Base-by-base conservation (phyloP, 2,329 filamentous ascomycete species). In the Erysiphe pulchra region DNA sequence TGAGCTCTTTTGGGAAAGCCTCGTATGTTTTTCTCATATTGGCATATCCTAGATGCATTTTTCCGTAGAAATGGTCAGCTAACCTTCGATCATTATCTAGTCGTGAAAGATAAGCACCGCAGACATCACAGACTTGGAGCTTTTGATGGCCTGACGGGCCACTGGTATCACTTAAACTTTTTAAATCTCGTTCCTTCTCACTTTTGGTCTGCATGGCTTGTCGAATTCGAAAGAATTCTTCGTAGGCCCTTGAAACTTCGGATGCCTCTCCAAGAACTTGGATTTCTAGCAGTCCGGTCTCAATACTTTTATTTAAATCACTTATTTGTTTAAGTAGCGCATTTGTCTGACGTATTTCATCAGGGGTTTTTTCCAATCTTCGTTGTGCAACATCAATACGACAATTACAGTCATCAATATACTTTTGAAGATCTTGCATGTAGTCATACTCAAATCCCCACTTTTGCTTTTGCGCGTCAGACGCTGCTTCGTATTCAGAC, bases 21-120 rank as follows among this genome's bases (percentile, higher is more conserved):
- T 93, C 85, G 56, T 75, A 85, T 2, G 85, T 90, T 68, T 90
- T 92, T 55, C 90, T 75, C 90, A 98, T 98, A 63, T 93, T 83
- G 14, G 90, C 90, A 60, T 95, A 98, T 0, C 90, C 90, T 47
- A 98, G 65, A 59, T 98, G 90, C 90, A 98, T 98, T 68, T 98
- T 98, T 18, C 90, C 90, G 62, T 94, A 95, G 60, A 98, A 98
- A 61, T 98, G 90, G 59, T 98, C 90, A 17, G 90, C 90, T 57
- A 98, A 62, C 30, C 90, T 72, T 33, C 90, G 73, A 60, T 98
- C 90, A 58, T 98, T 98, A 59, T 98, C 90, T 31, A 98, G 70
- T 18, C 90, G 68, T 50, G 77, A 85, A 34, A 98, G 70, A 60
- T 95, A 98, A 6, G 90, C 90, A 50, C 90, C 90, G 61, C 90